Conservation (phyloP, 768 basidiomycete species). For the Leccinum boreale region DNA sequence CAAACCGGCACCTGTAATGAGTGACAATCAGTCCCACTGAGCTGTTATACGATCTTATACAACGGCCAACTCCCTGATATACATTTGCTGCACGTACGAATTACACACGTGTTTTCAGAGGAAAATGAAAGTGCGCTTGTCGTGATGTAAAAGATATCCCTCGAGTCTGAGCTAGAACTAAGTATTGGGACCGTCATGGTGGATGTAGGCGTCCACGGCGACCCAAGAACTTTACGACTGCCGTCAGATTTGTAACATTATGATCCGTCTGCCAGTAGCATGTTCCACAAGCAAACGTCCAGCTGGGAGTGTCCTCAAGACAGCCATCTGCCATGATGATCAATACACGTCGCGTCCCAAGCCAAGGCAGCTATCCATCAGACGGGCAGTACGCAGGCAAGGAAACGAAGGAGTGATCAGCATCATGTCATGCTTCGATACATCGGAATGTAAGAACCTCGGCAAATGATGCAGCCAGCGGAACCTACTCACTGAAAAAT, state of each 20-base stretch:
- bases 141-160: neutral
- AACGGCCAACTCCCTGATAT: too few species aligned
- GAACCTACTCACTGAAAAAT: neutral
- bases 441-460: neutral
- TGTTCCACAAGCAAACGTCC: too few species aligned
- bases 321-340: neutral
- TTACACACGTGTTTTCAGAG: too few species aligned
- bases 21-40: too few species aligned
- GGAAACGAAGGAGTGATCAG: neutral
- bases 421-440: neutral
- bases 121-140: neutral
- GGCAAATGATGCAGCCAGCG: neutral
- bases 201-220: too few species aligned
- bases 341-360: neutral
- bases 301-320: neutral
- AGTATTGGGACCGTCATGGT: too few species aligned
- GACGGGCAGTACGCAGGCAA: neutral
- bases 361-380: neutral
- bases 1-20: slow-evolving; percentile 43
- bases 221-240: neutral
- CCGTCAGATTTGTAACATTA: neutral
- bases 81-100: too few species aligned
- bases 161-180: too few species aligned
- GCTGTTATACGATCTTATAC: too few species aligned
- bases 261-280: neutral